Evolutionary conservation across 495 filamentous ascomycete genomes (phyloP), one percentile per base, ranked within the genome.

Genomic region (Schizothecium vesticola): DNA sequence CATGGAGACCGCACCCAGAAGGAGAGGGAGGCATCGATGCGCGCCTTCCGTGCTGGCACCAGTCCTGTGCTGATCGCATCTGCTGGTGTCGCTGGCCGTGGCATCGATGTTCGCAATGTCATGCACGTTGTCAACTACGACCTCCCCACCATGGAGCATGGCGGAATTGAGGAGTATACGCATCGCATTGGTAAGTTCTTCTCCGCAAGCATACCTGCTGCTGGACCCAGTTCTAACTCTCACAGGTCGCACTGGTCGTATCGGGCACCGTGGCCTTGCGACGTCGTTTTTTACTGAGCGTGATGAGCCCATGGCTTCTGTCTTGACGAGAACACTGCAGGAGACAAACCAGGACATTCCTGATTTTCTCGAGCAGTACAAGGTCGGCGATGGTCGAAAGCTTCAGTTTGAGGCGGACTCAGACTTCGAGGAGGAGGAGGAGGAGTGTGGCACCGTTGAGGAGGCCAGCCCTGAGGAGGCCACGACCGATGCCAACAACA

Each of bases 41-140:
- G 92, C 73, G 86, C 89, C 5, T 99, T 98, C 83, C 89, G 90
- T 33, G 78, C 77, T 56, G 95, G 91, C 5, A 82, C 83, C 56
- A 81, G 84, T 25, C 94, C 95, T 0, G 88, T 99, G 62, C 79
- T 99, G 65, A 86, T 97, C 66, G 33, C 33, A 13, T 86, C 94
- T 6, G 97, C 94, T 62, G 91, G 90, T 22, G 85, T 99, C 31
- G 85, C 90, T 64, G 90, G 93, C 69, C 92, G 95, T 72, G 95
- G 95, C n/a, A 86, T 97, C 21, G 95, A 99, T 72, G 89, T 97
- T 24, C 86, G 85, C 62, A 91, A 94, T 65, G 88, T 97, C 4
- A 87, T 89, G 84, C 92, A 97, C 71, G 90, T 99, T 67, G 89
- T 99, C 83, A 98, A 99, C 78, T 97, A 87, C 71, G 93, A 97